phyloP scores from a whole-genome alignment of 1,284 basidiomycete species.

The Leucoagaricus sp. region DNA sequence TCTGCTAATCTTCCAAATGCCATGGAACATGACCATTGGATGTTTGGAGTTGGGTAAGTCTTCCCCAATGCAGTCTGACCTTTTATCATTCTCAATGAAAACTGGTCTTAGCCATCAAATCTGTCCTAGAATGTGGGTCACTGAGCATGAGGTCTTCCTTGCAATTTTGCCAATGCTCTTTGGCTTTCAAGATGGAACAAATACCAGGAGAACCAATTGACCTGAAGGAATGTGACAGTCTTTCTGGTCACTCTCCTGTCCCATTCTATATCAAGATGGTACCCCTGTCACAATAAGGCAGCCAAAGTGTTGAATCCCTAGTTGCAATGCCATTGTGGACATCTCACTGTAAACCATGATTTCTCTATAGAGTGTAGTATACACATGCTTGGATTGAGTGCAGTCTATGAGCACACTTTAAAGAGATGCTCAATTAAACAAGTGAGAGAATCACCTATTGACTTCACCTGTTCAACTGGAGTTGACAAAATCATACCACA shows the following conservation, averaged over 20 bases:
- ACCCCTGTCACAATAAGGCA: conserved; percentile 28
- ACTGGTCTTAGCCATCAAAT: conserved; percentile 33
- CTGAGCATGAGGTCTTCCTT: conserved; percentile 41
- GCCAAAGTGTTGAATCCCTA: conserved; percentile 22
- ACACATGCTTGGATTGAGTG: too few relatives aligned
- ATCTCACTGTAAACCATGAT: too few relatives aligned
- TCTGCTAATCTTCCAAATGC: conserved; percentile 29
- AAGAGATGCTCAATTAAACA: too few relatives aligned
- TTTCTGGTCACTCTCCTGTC: conserved; percentile 39
- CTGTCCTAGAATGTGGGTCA: conserved; percentile 41
- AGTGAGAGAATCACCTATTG: too few relatives aligned
- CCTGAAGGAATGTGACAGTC: conserved; percentile 41
- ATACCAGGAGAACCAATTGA: conserved; percentile 40
- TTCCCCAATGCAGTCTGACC: not conserved
- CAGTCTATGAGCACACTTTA: too few relatives aligned
- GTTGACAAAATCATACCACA: too few relatives aligned
- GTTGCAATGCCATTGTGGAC: too few relatives aligned
- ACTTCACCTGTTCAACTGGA: too few relatives aligned
- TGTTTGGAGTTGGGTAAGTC: conserved; percentile 28
- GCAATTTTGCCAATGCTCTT: conserved; percentile 40
- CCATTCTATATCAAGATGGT: conserved; percentile 35
- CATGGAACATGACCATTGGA: conserved; percentile 26
- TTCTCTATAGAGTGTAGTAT: too few relatives aligned
- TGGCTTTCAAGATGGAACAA: conserved; percentile 39
- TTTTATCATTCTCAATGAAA: not conserved